Conservation (phyloP, 768 basidiomycete species). For the Amanita phalloides region DNA sequence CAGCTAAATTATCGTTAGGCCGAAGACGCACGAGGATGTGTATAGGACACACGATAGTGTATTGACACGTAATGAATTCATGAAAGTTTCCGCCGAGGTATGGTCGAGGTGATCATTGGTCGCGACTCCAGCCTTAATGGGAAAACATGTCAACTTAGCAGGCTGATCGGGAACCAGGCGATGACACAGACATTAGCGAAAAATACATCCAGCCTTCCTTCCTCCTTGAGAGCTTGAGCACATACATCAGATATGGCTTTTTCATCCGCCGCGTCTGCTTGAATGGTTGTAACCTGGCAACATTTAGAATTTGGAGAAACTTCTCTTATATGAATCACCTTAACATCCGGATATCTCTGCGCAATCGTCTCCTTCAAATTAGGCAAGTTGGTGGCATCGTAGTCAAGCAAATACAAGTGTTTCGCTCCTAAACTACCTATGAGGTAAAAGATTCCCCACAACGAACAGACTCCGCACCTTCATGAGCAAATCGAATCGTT, state of each 20-base stretch:
- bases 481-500: slow-evolving; percentile 66
- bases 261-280: slow-evolving; percentile 82
- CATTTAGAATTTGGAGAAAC: background rate
- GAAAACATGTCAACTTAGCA: slow-evolving; percentile 1
- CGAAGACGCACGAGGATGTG: slow-evolving; percentile 13
- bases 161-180: background rate
- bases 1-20: slow-evolving; percentile 36
- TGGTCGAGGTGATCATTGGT: slow-evolving; percentile 33
- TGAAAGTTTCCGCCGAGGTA: slow-evolving; percentile 55
- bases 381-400: slow-evolving; percentile 54
- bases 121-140: slow-evolving; percentile 55
- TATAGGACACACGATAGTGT: slow-evolving; percentile 32
- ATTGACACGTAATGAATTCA: slow-evolving; percentile 73
- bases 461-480: slow-evolving; percentile 35
- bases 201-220: slow-evolving; percentile 86
- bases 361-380: slow-evolving; percentile 61
- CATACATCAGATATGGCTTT: slow-evolving; percentile 56
- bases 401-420: slow-evolving; percentile 71
- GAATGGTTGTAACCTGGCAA: slow-evolving; percentile 57
- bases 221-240: slow-evolving; percentile 62
- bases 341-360: slow-evolving; percentile 63
- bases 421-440: slow-evolving; percentile 43
- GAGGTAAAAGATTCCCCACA: slow-evolving; percentile 1
- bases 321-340: slow-evolving; percentile 33
- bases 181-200: slow-evolving; percentile 75